phyloP scores from a whole-genome alignment of 805 yeast species.

The Saccharomycopsis capsularis region DNA sequence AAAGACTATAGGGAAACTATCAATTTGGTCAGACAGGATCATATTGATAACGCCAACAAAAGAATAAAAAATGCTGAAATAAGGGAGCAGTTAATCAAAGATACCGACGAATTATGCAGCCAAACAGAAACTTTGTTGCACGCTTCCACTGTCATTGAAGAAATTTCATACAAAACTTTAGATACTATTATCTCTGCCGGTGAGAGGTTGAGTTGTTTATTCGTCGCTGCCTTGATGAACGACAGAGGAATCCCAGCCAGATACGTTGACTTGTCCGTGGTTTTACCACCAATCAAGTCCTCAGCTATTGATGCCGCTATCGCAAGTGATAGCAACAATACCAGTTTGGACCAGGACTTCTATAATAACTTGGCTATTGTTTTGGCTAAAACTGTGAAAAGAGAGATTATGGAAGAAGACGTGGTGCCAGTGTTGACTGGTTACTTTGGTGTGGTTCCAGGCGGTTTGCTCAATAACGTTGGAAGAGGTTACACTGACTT shows the following conservation, averaged over 20 bases:
- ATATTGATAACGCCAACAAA: constrained; percentile 59
- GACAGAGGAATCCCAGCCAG: constrained; percentile 74
- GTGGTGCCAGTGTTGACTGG: constrained; percentile 91
- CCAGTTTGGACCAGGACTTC: constrained; percentile 59
- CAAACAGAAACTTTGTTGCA: constrained; percentile 62
- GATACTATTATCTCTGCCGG: constrained; percentile 91
- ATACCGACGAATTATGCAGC: constrained; percentile 59
- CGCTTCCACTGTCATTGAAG: constrained; percentile 90
- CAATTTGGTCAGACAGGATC: constrained; percentile 70
- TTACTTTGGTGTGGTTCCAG: constrained; percentile 92
- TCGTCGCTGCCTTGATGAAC: constrained; percentile 77
- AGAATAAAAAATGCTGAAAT: constrained; percentile 43
- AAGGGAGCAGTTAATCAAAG: constrained; percentile 46
- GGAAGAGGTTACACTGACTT: constrained; percentile 98
- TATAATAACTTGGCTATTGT: constrained; percentile 48
- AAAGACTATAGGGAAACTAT: constrained; percentile 53
- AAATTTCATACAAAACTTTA: constrained; percentile 78
- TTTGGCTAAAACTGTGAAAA: constrained; percentile 44
- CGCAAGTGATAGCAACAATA: constrained; percentile 39
- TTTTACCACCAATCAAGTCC: constrained; percentile 49
- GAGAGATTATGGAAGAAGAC: constrained; percentile 28
- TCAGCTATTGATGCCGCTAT: not conserved
- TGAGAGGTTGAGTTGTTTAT: constrained; percentile 85
- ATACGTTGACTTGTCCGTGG: constrained; percentile 70
- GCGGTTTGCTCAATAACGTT: constrained; percentile 85